Conservation (phyloP, 805 yeast species). For the Wickerhamiella sorbophila region DNA sequence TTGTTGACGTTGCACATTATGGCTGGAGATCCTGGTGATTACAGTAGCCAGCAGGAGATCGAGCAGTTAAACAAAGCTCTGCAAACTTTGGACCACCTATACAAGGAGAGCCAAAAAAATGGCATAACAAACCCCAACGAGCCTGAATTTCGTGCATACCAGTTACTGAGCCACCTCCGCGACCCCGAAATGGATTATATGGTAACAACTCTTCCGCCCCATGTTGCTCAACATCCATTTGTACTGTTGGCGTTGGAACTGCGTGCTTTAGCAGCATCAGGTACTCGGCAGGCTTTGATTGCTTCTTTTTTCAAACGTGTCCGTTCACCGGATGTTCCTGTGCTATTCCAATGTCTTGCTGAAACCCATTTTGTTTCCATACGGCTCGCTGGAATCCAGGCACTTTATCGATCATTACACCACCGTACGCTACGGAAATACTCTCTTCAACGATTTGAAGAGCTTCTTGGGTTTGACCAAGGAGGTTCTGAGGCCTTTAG, state of each 20-base stretch:
- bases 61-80: constrained; percentile 88
- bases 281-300: constrained; percentile 37
- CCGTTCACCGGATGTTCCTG: constrained; percentile 40
- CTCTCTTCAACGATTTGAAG: constrained; percentile 33
- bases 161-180: constrained; percentile 59
- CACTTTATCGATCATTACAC: constrained; percentile 54
- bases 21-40: constrained; percentile 57
- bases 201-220: constrained; percentile 49
- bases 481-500: constrained; percentile 6
- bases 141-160: constrained; percentile 86
- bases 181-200: constrained; percentile 78
- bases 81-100: constrained; percentile 78
- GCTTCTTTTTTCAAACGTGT: constrained; percentile 45
- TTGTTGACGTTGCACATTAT: constrained; percentile 67
- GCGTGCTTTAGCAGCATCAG: constrained; percentile 41
- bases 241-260: constrained; percentile 63
- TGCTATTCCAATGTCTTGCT: constrained; percentile 54
- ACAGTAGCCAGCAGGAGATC: constrained; percentile 86
- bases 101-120: constrained; percentile 27
- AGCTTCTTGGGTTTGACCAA: constrained; percentile 55
- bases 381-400: constrained; percentile 54
- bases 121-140: constrained; percentile 65
- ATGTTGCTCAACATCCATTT: constrained; percentile 36
- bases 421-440: constrained; percentile 44
- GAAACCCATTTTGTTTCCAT: constrained; percentile 73